Evolutionary conservation across 2,329 filamentous ascomycete genomes (phyloP), one percentile per base, ranked within the genome.

Genomic region (Colletotrichum aenigma): DNA sequence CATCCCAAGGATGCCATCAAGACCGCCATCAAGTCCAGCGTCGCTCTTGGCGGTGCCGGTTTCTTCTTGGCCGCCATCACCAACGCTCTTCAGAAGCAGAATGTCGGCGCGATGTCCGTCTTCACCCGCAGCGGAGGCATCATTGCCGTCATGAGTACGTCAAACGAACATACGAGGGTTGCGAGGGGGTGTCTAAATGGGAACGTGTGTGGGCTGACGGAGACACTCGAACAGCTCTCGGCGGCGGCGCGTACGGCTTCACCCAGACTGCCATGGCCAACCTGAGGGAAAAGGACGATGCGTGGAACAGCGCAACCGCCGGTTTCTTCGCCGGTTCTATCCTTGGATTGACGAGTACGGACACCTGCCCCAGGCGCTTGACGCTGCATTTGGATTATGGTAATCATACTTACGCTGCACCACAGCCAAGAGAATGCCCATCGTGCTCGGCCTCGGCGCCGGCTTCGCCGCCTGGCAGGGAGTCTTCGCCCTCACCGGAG

Each of bases 61-160:
- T 87, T 94, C 82, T 90, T 95, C 85, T 84, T 94, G 76, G 94
- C 95, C 66, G 93, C 94, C 71, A 90, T 98, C 79, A 94, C 96
- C 88, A 98, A 98, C 88, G 95, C 96, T 75, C 90, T 98, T 80
- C 90, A 93, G 71, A 96, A 93, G 88, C 90, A 92, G 83, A 98
- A 98, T 85, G 89, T 97, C 79, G 95, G 96, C 80, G 90, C 93
- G 77, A 91, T 93, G 88, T 94, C 94, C 79, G 90, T 98, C 81
- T 93, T 98, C 83, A 94, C 94, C 62, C 92, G 92, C 81, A 93
- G 93, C 73, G 96, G 96, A 79, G 89, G 93, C 82, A 93, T 93
- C 66, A 94, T 96, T 82, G 94, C 68, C 52, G 38, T 76, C 61
- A 75, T 77, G 58, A 64, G 77, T 78, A 73, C 7, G 76, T 32